These are phyloP conservation scores for Boletellus ananas DNA, from an alignment of 768 basidiomycete species.

Conservation along the genomic window DNA sequence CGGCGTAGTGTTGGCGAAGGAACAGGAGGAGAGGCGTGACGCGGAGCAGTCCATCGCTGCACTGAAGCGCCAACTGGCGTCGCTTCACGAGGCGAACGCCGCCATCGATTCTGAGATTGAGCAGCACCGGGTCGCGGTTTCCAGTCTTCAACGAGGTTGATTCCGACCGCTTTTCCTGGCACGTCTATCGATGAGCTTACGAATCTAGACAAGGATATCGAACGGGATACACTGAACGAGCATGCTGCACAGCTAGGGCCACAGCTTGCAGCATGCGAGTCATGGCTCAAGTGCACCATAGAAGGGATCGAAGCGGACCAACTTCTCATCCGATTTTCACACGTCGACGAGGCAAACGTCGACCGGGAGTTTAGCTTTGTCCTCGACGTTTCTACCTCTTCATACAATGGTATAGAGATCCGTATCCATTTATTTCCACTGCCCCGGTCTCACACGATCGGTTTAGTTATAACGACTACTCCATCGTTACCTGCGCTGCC, in stretches of 20 bases:
- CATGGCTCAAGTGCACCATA: slow-evolving; percentile 57
- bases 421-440: not conserved
- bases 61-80: slow-evolving; percentile 62
- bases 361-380: slow-evolving; percentile 70
- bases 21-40: slow-evolving; percentile 71
- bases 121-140: slow-evolving; percentile 59
- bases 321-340: slow-evolving; percentile 68
- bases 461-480: slow-evolving; percentile 72
- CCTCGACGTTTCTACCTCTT: slow-evolving; percentile 60
- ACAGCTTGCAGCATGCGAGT: slow-evolving; percentile 57
- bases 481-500: slow-evolving; percentile 66
- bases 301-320: slow-evolving; percentile 75
- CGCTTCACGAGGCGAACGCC: slow-evolving; percentile 55
- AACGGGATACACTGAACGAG: slow-evolving; percentile 50
- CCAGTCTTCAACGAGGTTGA: slow-evolving; percentile 64
- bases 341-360: slow-evolving; percentile 55
- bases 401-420: slow-evolving; percentile 60
- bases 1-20: slow-evolving; percentile 54
- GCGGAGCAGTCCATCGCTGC: slow-evolving; percentile 57
- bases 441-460: not conserved
- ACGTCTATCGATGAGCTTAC: not conserved
- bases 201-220: slow-evolving; percentile 60
- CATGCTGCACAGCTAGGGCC: slow-evolving; percentile 51
- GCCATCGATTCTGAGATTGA: slow-evolving; percentile 68
- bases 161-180: not conserved